These are phyloP conservation scores for Marchantia polymorpha DNA, from an alignment of 225 moss, liverwort and hornwort genomes.

Conservation along the genomic window DNA sequence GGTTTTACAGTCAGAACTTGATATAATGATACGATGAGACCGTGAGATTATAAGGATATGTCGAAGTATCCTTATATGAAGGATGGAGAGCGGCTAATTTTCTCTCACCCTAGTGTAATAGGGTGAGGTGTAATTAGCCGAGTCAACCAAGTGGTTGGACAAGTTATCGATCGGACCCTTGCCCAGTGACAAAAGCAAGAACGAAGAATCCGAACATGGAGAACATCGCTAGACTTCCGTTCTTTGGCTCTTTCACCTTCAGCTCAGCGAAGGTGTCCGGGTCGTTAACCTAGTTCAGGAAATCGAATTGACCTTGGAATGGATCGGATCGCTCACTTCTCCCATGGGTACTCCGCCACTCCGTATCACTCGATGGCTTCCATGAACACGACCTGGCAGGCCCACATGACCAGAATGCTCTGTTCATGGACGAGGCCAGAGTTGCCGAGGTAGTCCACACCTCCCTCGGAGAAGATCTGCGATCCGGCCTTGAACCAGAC, in stretches of 20 bases:
- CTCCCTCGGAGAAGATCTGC: slow-evolving; percentile 30
- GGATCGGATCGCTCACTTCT: slow-evolving; percentile 33
- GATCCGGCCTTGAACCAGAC: slow-evolving; percentile 40
- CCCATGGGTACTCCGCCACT: slow-evolving; percentile 34
- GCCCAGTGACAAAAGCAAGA: slow-evolving; percentile 23
- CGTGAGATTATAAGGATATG: too few relatives aligned
- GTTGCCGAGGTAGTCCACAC: slow-evolving; percentile 31
- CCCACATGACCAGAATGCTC: slow-evolving; percentile 19
- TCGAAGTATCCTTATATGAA: too few relatives aligned
- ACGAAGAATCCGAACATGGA: slow-evolving; percentile 42
- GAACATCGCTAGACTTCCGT: slow-evolving; percentile 41
- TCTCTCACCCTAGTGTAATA: too few relatives aligned
- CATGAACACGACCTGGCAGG: slow-evolving; percentile 18
- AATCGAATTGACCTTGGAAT: slow-evolving; percentile 38
- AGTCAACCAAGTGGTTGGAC: slow-evolving; percentile 10
- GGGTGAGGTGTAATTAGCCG: too few relatives aligned
- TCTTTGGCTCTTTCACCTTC: slow-evolving; percentile 51
- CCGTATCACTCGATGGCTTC: slow-evolving; percentile 20
- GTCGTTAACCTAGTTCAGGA: slow-evolving; percentile 41
- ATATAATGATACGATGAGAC: too few relatives aligned
- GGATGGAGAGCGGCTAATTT: too few relatives aligned
- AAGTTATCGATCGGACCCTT: slow-evolving; percentile 15
- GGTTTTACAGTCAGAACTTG: too few relatives aligned
- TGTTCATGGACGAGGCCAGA: slow-evolving; percentile 20
- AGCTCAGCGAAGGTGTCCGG: slow-evolving; percentile 50